These are phyloP conservation scores for Exidia glandulosa DNA, from an alignment of 768 basidiomycete genomes.

Conservation along the genomic window DNA sequence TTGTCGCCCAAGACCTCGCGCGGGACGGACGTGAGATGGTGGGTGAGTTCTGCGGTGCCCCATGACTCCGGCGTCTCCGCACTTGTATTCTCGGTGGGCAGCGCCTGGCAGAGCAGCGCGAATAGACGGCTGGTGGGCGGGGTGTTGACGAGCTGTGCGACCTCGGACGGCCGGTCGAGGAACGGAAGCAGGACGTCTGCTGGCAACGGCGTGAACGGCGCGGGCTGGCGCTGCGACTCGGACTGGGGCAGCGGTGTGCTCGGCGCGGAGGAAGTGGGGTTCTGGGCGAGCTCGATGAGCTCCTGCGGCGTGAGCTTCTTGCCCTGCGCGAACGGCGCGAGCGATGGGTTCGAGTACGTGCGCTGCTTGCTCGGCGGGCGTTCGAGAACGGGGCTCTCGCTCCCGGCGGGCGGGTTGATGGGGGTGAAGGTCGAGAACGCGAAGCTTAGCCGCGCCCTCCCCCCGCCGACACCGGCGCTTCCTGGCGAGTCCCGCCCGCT, in stretches of 20 bases:
- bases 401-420: not conserved
- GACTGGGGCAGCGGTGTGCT: not conserved
- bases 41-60: constrained; percentile 57
- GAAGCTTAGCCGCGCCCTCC: not conserved
- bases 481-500: constrained; percentile 9
- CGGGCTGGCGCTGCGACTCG: constrained; percentile 21
- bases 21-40: constrained; percentile 55
- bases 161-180: constrained; percentile 71
- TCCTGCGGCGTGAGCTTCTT: constrained; percentile 45
- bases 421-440: not conserved
- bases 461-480: not conserved
- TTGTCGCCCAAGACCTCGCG: constrained; percentile 56
- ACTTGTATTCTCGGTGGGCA: constrained; percentile 24
- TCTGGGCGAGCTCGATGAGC: constrained; percentile 60
- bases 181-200: constrained; percentile 80
- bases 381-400: not conserved
- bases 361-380: not conserved
- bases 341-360: not conserved
- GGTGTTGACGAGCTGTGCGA: constrained; percentile 50
- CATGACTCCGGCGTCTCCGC: constrained; percentile 26
- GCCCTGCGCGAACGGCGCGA: not conserved
- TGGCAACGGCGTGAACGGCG: constrained; percentile 65
- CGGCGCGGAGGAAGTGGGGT: constrained; percentile 26
- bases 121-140: constrained; percentile 63
- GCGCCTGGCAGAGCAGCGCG: constrained; percentile 64